Evolutionary conservation across 768 basidiomycete genomes (phyloP).

Genomic region (Postia placenta): DNA sequence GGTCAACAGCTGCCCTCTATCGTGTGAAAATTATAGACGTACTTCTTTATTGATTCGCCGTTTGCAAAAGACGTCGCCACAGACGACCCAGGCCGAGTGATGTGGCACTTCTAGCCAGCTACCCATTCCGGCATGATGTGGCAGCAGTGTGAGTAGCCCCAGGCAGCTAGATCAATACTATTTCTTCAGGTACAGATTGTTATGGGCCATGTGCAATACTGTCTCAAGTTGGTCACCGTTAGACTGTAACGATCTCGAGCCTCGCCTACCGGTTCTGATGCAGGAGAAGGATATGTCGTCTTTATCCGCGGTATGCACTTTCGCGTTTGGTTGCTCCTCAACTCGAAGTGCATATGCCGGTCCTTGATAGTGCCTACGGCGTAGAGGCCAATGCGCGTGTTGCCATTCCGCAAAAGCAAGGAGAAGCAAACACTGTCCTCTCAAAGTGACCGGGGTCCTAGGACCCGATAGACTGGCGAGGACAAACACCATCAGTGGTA

Average conservation of each 20-base stretch:
- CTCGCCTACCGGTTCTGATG: slow-evolving; percentile 95
- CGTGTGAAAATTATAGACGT: background rate
- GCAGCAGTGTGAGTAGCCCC: slow-evolving; percentile 99
- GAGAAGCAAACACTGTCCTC: too few relatives aligned
- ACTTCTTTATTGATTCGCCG: slow-evolving; percentile 93
- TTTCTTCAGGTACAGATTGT: slow-evolving; percentile 89
- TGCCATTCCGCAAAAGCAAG: slow-evolving; percentile 86
- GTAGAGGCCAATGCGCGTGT: slow-evolving; percentile 83
- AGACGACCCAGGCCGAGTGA: slow-evolving; percentile 91
- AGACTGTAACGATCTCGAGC: background rate
- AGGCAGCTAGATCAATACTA: slow-evolving; percentile 85
- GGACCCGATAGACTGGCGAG: too few relatives aligned
- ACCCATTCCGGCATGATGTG: slow-evolving; percentile 87
- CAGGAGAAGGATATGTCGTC: slow-evolving; percentile 76
- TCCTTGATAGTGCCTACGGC: slow-evolving; percentile 97
- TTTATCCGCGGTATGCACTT: slow-evolving; percentile 94
- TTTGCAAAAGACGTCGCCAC: slow-evolving; percentile 93
- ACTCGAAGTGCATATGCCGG: slow-evolving; percentile 92
- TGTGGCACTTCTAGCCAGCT: slow-evolving; percentile 85
- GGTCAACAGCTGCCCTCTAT: background rate
- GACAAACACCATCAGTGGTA: too few relatives aligned
- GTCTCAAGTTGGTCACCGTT: background rate
- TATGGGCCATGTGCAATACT: slow-evolving; percentile 92
- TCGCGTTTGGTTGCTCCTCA: slow-evolving; percentile 85
- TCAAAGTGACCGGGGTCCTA: too few relatives aligned